These are phyloP conservation scores for Penicillium glabrum DNA, from an alignment of 2,329 filamentous ascomycete species.

Conservation along the genomic window DNA sequence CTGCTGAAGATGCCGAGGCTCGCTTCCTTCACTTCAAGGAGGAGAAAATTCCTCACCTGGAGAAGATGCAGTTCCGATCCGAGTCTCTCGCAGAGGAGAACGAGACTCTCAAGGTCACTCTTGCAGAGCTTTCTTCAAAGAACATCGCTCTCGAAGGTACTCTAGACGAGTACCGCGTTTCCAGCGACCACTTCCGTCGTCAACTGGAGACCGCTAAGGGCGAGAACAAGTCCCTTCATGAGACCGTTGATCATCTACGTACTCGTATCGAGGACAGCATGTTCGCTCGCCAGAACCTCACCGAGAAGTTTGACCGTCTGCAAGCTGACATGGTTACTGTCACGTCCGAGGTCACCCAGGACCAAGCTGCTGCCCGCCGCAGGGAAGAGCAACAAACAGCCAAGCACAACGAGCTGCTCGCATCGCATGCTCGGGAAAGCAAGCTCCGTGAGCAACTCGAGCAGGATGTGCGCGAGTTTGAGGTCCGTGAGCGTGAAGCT, in stretches of 20 bases:
- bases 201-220: constrained; percentile 51
- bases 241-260: constrained; percentile 70
- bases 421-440: constrained; percentile 66
- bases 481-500: constrained; percentile 72
- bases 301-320: constrained; percentile 77
- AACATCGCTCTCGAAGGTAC: constrained; percentile 62
- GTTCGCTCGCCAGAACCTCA: constrained; percentile 78
- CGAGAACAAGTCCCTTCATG: constrained; percentile 72
- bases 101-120: constrained; percentile 52
- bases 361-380: constrained; percentile 76
- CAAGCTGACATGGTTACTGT: constrained; percentile 84
- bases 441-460: constrained; percentile 62
- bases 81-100: constrained; percentile 69
- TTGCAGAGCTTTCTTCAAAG: constrained; percentile 57
- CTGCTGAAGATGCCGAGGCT: constrained; percentile 64
- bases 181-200: constrained; percentile 58
- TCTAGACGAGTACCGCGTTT: constrained; percentile 63
- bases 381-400: constrained; percentile 59
- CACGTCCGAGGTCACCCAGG: constrained; percentile 75
- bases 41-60: constrained; percentile 68
- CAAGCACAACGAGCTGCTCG: constrained; percentile 55
- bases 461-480: constrained; percentile 59
- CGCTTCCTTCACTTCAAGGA: constrained; percentile 64
- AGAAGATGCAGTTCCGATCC: constrained; percentile 63
- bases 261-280: constrained; percentile 83